phyloP scores from a whole-genome alignment of 2,329 filamentous ascomycete species.

The Monosporascus sp. region DNA sequence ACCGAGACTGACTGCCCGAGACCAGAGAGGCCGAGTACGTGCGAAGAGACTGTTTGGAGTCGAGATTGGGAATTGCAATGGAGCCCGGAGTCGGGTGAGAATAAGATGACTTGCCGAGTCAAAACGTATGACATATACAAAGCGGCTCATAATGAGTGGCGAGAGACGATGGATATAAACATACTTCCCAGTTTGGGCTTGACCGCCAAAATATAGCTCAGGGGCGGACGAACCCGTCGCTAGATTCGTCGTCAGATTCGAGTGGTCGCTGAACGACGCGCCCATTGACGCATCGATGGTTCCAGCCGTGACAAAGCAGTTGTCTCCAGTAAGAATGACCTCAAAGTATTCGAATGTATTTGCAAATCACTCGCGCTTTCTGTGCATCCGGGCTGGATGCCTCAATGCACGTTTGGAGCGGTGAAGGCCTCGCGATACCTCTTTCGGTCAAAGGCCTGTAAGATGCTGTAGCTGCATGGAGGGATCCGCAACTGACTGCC shows the following conservation, averaged over 20 bases:
- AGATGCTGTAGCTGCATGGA: constrained; percentile 8
- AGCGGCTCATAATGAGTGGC: neutral
- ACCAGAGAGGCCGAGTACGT: neutral
- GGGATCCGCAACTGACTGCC: constrained; percentile 6
- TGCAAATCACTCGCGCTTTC: constrained; percentile 14
- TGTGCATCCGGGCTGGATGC: constrained; percentile 9
- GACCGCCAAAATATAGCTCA: neutral
- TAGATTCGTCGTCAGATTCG: no score
- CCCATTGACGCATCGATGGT: no score
- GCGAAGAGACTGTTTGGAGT: neutral
- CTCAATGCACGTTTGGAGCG: constrained; percentile 17
- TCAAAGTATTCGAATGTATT: neutral
- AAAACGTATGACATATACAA: neutral
- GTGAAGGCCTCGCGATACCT: constrained; percentile 23
- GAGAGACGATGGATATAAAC: neutral
- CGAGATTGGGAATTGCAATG: neutral
- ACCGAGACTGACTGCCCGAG: neutral
- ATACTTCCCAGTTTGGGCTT: neutral
- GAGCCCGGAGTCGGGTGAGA: neutral
- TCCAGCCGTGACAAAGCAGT: no score
- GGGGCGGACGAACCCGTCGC: neutral
- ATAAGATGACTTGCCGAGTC: neutral
- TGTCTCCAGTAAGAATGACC: no score
- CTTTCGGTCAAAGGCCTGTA: constrained; percentile 14
- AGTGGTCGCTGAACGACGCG: no score